phyloP scores from a whole-genome alignment of 495 filamentous ascomycete species.

The Beverwykella pulmonaria region DNA sequence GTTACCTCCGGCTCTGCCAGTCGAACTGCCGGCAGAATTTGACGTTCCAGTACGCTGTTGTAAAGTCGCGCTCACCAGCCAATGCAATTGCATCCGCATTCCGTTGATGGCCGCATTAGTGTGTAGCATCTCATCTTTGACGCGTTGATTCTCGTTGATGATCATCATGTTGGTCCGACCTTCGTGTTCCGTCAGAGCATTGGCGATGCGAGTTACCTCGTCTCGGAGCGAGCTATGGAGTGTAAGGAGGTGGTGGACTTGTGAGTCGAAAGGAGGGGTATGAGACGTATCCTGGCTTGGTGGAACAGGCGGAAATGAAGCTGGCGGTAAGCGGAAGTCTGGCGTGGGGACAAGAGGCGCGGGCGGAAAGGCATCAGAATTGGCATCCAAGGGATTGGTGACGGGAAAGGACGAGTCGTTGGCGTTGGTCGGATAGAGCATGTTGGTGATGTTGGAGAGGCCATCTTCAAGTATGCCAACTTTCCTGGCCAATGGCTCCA shows the following conservation, averaged over 20 bases:
- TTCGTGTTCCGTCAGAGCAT: slow-evolving; percentile 64
- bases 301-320: slow-evolving; percentile 33
- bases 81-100: slow-evolving; percentile 69
- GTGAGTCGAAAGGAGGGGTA: slow-evolving; percentile 47
- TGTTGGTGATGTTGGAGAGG: slow-evolving; percentile 52
- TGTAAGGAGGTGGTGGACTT: slow-evolving; percentile 63
- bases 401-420: slow-evolving; percentile 32
- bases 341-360: slow-evolving; percentile 29
- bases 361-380: slow-evolving; percentile 22
- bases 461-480: slow-evolving; percentile 63
- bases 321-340: slow-evolving; percentile 35
- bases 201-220: slow-evolving; percentile 62
- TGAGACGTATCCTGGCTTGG: slow-evolving; percentile 24
- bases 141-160: slow-evolving; percentile 67
- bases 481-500: slow-evolving; percentile 60
- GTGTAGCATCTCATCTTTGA: slow-evolving; percentile 69
- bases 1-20: slow-evolving; percentile 15
- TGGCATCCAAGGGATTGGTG: slow-evolving; percentile 35
- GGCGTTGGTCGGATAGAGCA: slow-evolving; percentile 42
- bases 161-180: slow-evolving; percentile 67
- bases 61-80: slow-evolving; percentile 65
- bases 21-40: slow-evolving; percentile 11
- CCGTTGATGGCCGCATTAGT: slow-evolving; percentile 65
- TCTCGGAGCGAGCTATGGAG: slow-evolving; percentile 70
- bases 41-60: slow-evolving; percentile 44